Percentiles rank a stretch among this genome's conserved stretches.
Conservation (phyloP, 2,329 filamentous ascomycete species). For the Paraphaeosphaeria sporulosa region DNA sequence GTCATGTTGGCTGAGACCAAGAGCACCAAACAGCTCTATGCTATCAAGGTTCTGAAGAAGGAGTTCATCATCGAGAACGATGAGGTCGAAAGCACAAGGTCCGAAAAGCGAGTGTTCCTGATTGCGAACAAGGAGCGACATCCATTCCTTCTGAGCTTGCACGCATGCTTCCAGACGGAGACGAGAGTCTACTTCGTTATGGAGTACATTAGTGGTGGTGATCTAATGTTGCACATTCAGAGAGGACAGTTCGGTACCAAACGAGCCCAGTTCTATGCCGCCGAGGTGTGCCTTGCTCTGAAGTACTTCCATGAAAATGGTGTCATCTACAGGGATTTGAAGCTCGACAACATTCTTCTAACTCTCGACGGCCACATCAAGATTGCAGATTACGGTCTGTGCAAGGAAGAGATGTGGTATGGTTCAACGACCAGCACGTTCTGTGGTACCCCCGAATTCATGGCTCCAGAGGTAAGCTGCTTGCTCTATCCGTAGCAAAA, state of each 20-base stretch:
- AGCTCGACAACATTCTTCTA: conserved; percentile 88
- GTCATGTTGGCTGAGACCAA: conserved; percentile 99
- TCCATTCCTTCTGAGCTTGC: conserved; percentile 91
- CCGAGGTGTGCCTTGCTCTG: conserved; percentile 93
- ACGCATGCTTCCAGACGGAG: conserved; percentile 99
- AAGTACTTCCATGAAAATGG: conserved; percentile 99
- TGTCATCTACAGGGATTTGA: conserved; percentile 90
- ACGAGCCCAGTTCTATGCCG: conserved; percentile 97
- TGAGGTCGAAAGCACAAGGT: conserved; percentile 96
- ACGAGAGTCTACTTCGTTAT: conserved; percentile 99
- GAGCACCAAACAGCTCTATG: conserved; percentile 87
- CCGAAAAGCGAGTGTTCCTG: conserved; percentile 96
- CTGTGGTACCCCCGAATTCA: conserved; percentile 99
- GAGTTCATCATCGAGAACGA: conserved; percentile 99
- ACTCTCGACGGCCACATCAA: conserved; percentile 98
- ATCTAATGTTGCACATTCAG: conserved; percentile 99
- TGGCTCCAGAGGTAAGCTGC: conserved; percentile 87
- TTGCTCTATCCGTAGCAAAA: conserved; percentile 36
- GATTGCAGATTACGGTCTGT: conserved; percentile 97
- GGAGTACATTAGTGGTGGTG: conserved; percentile 98
- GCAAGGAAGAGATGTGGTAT: conserved; percentile 99
- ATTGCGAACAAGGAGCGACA: conserved; percentile 97
- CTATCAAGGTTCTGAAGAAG: conserved; percentile 99
- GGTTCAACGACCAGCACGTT: conserved; percentile 96
- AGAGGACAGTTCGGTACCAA: conserved; percentile 95